Conservation (phyloP, 2,329 filamentous ascomycete species). For the Golovinomyces cichoracearum region DNA sequence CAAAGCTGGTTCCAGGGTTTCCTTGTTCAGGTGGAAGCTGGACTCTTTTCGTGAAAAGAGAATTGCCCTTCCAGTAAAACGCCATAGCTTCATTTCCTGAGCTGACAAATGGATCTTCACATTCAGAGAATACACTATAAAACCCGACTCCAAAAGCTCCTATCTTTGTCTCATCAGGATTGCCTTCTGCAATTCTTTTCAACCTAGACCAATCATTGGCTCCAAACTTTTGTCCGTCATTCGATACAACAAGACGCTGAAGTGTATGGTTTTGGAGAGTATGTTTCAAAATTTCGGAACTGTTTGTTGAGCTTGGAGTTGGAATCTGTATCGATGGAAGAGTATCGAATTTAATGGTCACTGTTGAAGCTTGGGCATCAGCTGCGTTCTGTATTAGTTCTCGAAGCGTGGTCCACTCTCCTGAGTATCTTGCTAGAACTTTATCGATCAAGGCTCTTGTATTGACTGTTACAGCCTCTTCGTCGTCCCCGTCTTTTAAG, state of each 20-base stretch:
- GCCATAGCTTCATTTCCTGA: constrained; percentile 86
- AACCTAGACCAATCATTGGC: constrained; percentile 78
- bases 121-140: constrained; percentile 95
- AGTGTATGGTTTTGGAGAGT: constrained; percentile 64
- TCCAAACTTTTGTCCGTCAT: constrained; percentile 70
- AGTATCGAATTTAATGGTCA: constrained; percentile 81
- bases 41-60: constrained; percentile 71
- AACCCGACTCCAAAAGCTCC: constrained; percentile 96
- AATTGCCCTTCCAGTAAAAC: constrained; percentile 99
- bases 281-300: constrained; percentile 55
- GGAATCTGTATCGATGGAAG: constrained; percentile 57
- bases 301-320: constrained; percentile 32
- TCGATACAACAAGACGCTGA: constrained; percentile 66
- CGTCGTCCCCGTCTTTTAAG: constrained; percentile 61
- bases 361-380: constrained; percentile 72
- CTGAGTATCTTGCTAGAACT: constrained; percentile 82
- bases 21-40: constrained; percentile 41
- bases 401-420: constrained; percentile 73
- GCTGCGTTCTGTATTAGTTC: constrained; percentile 97
- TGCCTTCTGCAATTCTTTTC: constrained; percentile 95
- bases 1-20: constrained; percentile 60
- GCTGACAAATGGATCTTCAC: constrained; percentile 88
- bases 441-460: constrained; percentile 94
- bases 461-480: constrained; percentile 94
- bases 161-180: constrained; percentile 96